These are phyloP conservation scores for Cylindrodendrum hubeiense DNA, from an alignment of 2,329 filamentous ascomycete genomes.

Conservation along the genomic window DNA sequence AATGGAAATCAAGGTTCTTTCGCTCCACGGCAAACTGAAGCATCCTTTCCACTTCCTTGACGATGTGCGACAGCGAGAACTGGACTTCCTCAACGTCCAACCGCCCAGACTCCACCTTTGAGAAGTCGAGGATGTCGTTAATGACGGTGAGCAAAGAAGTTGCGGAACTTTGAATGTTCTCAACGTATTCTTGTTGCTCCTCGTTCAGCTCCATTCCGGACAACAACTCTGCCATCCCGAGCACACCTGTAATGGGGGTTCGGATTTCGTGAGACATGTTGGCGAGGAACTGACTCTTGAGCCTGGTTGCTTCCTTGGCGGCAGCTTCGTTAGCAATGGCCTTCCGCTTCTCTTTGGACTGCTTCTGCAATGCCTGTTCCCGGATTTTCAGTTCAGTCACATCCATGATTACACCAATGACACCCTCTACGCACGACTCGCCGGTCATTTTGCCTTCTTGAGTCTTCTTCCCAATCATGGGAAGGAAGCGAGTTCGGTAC, in stretches of 20 bases:
- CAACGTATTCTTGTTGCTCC: slow-evolving; percentile 81
- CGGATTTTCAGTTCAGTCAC: slow-evolving; percentile 78
- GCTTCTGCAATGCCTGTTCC: slow-evolving; percentile 71
- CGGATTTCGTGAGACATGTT: slow-evolving; percentile 55
- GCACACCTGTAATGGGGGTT: slow-evolving; percentile 83
- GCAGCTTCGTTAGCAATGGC: slow-evolving; percentile 81
- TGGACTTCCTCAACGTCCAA: slow-evolving; percentile 85
- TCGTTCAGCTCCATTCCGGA: slow-evolving; percentile 74
- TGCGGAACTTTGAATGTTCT: slow-evolving; percentile 83
- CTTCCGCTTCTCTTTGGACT: slow-evolving; percentile 77
- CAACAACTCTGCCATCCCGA: slow-evolving; percentile 83
- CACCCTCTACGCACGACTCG: slow-evolving; percentile 72
- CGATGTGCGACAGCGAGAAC: slow-evolving; percentile 79
- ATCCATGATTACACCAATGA: slow-evolving; percentile 85
- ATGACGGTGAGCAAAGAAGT: slow-evolving; percentile 89
- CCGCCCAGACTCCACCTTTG: slow-evolving; percentile 83
- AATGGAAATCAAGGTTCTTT: slow-evolving; percentile 80
- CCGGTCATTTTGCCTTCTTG: slow-evolving; percentile 60
- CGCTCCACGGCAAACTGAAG: slow-evolving; percentile 85
- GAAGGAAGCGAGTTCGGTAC: slow-evolving; percentile 79
- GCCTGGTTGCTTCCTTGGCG: slow-evolving; percentile 82
- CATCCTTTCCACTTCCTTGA: slow-evolving; percentile 88
- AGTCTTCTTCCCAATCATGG: slow-evolving; percentile 69
- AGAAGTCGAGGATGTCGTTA: slow-evolving; percentile 92
- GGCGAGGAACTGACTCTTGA: slow-evolving; percentile 84